phyloP scores from a whole-genome alignment of 108 stramenopile genomes.

The Stephanodiscus minutulus region DNA sequence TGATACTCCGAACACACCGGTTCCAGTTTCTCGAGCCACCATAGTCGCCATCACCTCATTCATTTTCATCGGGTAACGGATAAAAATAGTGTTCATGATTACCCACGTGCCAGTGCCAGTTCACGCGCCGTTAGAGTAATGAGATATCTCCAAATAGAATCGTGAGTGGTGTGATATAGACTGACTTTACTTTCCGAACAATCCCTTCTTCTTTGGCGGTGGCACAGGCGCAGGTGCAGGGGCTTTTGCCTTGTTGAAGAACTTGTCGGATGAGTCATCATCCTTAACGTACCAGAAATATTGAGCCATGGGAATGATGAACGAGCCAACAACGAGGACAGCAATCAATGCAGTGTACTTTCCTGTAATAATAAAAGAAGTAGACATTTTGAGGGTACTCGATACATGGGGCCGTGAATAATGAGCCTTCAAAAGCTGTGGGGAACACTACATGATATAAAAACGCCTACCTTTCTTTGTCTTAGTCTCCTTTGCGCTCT shows the following conservation, averaged over 20 bases:
- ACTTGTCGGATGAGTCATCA: conserved; percentile 84
- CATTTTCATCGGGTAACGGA: too few relatives aligned
- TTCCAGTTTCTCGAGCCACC: too few relatives aligned
- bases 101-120: too few relatives aligned
- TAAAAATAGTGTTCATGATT: too few relatives aligned
- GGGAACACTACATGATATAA: conserved; percentile 44
- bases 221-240: conserved; percentile 59
- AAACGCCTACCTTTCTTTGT: conserved; percentile 87
- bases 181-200: conserved; percentile 45
- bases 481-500: conserved; percentile 85
- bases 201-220: conserved; percentile 75
- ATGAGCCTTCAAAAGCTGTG: conserved; percentile 38
- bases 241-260: conserved; percentile 61
- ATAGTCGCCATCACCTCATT: too few relatives aligned
- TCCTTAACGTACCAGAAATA: conserved; percentile 96
- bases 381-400: background rate
- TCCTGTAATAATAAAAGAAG: conserved; percentile 48
- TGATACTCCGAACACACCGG: too few relatives aligned
- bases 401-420: background rate
- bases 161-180: too few relatives aligned
- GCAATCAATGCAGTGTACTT: conserved; percentile 94
- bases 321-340: conserved; percentile 92
- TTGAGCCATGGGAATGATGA: conserved; percentile 97
- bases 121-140: too few relatives aligned
- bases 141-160: too few relatives aligned